A percentile compares a stretch with the other conserved stretches of the same genome.
Conservation (phyloP, 352 stramenopile genomes). For the Pythium plurisporium region DNA sequence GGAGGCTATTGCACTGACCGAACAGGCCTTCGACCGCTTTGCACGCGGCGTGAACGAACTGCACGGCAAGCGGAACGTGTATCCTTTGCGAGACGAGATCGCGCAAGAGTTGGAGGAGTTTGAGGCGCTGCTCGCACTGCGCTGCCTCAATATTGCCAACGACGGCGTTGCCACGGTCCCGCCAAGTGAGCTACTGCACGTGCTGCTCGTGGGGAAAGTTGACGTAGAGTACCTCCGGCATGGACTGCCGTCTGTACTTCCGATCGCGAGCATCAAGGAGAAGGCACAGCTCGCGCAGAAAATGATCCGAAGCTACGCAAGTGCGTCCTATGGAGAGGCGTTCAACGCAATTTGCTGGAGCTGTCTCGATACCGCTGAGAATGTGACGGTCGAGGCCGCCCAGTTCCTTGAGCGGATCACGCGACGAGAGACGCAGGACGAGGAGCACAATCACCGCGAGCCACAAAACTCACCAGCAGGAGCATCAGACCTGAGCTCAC, state of each 20-base stretch:
- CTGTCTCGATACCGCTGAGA: conserved; percentile 60
- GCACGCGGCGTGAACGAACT: conserved; percentile 47
- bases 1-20: conserved; percentile 29
- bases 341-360: conserved; percentile 69
- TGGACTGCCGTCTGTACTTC: conserved; percentile 51
- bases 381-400: conserved; percentile 59
- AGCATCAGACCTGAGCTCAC: no score
- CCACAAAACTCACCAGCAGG: background rate
- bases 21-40: conserved; percentile 54
- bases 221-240: conserved; percentile 60
- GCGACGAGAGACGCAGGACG: conserved; percentile 5
- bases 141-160: conserved; percentile 52
- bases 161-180: conserved; percentile 37
- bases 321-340: conserved; percentile 46
- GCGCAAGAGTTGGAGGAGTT: conserved; percentile 65
- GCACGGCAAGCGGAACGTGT: conserved; percentile 46
- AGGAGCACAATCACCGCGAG: background rate
- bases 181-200: conserved; percentile 54
- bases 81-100: conserved; percentile 59
- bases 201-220: conserved; percentile 43
- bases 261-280: conserved; percentile 49
- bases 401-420: conserved; percentile 59
- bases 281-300: conserved; percentile 50
- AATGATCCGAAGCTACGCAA: conserved; percentile 49
- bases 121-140: conserved; percentile 50